These are phyloP conservation scores for Claviceps humidiphila DNA, from an alignment of 2,329 filamentous ascomycete species.

Conservation along the genomic window DNA sequence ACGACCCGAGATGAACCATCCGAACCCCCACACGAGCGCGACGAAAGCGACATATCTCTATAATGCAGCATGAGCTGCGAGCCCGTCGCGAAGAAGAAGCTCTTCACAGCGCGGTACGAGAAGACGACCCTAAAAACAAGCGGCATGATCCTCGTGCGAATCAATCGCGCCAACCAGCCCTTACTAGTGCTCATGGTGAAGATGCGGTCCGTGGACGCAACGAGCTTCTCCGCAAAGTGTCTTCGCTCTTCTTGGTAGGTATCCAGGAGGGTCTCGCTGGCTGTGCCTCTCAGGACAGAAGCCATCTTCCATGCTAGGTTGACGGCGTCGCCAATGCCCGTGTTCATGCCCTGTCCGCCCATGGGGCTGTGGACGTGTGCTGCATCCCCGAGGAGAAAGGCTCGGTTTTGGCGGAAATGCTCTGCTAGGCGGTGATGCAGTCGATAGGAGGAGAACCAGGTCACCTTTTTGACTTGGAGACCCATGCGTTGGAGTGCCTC, in stretches of 20 bases:
- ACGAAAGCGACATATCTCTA: not conserved
- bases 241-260: slow-evolving; percentile 1
- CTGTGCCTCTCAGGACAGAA: slow-evolving; percentile 11
- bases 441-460: slow-evolving; percentile 1
- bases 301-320: slow-evolving; percentile 40
- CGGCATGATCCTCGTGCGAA: not conserved
- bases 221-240: not conserved
- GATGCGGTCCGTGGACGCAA: not conserved
- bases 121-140: not conserved
- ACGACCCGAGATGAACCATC: not conserved
- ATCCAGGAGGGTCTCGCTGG: not conserved
- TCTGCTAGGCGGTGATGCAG: slow-evolving; percentile 1
- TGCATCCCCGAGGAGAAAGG: slow-evolving; percentile 39
- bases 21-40: not conserved
- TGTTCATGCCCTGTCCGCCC: slow-evolving; percentile 46
- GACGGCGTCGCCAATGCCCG: slow-evolving; percentile 42
- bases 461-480: not conserved
- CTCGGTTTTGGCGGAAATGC: not conserved
- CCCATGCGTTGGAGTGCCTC: not conserved
- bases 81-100: not conserved
- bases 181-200: not conserved
- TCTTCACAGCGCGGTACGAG: not conserved
- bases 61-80: slow-evolving; percentile 1
- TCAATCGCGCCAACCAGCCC: not conserved
- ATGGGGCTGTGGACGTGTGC: slow-evolving; percentile 43